phyloP scores from a whole-genome alignment of 305 asterid species.

The Petunia hybrid region DNA sequence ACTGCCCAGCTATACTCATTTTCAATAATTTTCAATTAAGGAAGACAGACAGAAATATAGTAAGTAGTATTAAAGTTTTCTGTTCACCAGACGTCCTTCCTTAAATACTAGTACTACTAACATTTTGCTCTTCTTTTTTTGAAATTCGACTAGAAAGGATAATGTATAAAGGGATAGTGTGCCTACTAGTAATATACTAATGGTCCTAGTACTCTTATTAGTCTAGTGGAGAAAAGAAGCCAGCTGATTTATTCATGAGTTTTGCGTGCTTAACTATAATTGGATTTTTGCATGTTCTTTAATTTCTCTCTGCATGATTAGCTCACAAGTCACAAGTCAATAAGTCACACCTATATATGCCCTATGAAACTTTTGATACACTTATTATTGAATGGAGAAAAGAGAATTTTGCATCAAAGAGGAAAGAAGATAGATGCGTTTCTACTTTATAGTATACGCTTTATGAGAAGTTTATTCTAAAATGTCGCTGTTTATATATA shows the following conservation, averaged over 20 bases:
- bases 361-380: background rate
- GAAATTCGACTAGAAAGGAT: background rate
- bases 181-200: background rate
- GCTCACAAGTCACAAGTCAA: background rate
- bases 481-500: background rate
- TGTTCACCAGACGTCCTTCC: background rate
- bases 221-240: conserved; percentile 19
- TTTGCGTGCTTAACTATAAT: background rate
- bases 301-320: background rate
- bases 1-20: background rate
- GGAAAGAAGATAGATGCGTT: background rate
- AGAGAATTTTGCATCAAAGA: background rate
- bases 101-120: background rate
- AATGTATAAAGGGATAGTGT: background rate
- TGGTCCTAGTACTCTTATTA: conserved; percentile 24
- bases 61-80: background rate
- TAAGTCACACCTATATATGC: background rate
- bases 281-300: background rate
- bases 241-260: background rate
- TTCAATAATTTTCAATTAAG: conserved; percentile 14
- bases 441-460: background rate
- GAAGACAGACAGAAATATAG: background rate
- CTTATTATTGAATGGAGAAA: background rate
- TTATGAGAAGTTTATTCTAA: background rate
- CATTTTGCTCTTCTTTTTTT: background rate